Base-by-base conservation (phyloP, 768 basidiomycete species). In the Lactarius pseudohatsudake region DNA sequence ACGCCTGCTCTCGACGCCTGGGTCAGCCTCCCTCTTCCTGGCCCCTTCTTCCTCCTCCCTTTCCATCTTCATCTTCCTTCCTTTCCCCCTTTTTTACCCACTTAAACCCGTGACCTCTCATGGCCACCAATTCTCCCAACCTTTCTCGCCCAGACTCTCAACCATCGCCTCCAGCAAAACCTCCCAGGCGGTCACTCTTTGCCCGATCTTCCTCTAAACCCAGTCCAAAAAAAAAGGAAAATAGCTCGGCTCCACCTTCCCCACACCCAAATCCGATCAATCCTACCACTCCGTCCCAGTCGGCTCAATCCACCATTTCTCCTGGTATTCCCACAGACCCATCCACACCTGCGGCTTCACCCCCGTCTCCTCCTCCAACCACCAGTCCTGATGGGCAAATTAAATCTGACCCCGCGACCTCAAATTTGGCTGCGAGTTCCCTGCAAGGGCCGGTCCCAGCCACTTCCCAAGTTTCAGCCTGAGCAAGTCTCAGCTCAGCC, bases 391-490 rank as follows among this genome's bases (percentile, higher is more conserved):
- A 70, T 59, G 61, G 60, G n/a, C 70, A 64, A 26, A 60, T 58
- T 18, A 70, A 67, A 32, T 61, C 72, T 56, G 69, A 61, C n/a
- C 59, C 73, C 43, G 53, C 64, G 20, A 57, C 61, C 38, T 62
- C 67, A 26, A 55, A 41, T 56, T 28, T 61, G 55, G 41, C 18
- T 32, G 45, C n/a, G 22, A 47, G 50, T 47, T 28, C 71, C 63
- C 71, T 71, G 57, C 69, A 70, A 72, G 76, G 71, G 65, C 69
- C 69, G 69, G 72, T 67, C 70, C 72, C 74, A 30, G 50, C 69
- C 18, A 28, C 62, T 36, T 54, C 70, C 4, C 62, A 65, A 41
- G 9, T 50, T 20, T 8, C 43, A 40, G 43, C 53, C 53, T 18
- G 57, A 62, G 62, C 65, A 64, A 54, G 40, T 32, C 70, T 59